Evolutionary conservation across 202 grass and related monocot species (phyloP).

Genomic region (Zizania palustris): DNA sequence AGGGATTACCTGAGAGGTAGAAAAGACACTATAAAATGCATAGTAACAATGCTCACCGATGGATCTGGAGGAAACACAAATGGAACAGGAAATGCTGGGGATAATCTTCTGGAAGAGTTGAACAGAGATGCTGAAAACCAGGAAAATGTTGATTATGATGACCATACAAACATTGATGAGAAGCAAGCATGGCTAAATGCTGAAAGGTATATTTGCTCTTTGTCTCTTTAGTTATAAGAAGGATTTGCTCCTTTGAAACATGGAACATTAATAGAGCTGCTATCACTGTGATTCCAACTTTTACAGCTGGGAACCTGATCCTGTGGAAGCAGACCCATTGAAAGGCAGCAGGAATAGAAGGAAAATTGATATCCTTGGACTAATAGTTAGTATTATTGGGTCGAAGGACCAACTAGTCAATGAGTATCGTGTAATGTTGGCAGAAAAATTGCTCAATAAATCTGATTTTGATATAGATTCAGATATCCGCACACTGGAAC

Average conservation of each 20-base stretch:
- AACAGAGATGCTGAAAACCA: slow-evolving; percentile 90
- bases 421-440: slow-evolving; percentile 97
- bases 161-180: slow-evolving; percentile 85
- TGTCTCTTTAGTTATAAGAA: slow-evolving; percentile 21
- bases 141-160: slow-evolving; percentile 77
- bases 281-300: slow-evolving; percentile 40
- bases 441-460: slow-evolving; percentile 95
- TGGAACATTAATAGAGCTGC: not conserved
- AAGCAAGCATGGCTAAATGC: slow-evolving; percentile 97
- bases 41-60: slow-evolving; percentile 96
- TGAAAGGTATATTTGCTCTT: slow-evolving; percentile 58
- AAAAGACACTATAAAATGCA: slow-evolving; percentile 99
- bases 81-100: slow-evolving; percentile 67
- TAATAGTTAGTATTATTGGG: slow-evolving; percentile 97
- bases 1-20: slow-evolving; percentile 96
- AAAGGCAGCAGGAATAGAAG: slow-evolving; percentile 94
- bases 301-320: slow-evolving; percentile 95
- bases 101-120: slow-evolving; percentile 93
- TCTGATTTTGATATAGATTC: slow-evolving; percentile 99
- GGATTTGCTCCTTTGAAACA: slow-evolving; percentile 23
- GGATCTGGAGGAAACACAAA: slow-evolving; percentile 72
- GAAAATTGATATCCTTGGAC: slow-evolving; percentile 94
- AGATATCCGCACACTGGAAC: slow-evolving; percentile 94
- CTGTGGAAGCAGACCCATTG: slow-evolving; percentile 82
- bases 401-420: slow-evolving; percentile 97